Conservation (phyloP, 2,329 filamentous ascomycete species). For the Microdochium nivale region DNA sequence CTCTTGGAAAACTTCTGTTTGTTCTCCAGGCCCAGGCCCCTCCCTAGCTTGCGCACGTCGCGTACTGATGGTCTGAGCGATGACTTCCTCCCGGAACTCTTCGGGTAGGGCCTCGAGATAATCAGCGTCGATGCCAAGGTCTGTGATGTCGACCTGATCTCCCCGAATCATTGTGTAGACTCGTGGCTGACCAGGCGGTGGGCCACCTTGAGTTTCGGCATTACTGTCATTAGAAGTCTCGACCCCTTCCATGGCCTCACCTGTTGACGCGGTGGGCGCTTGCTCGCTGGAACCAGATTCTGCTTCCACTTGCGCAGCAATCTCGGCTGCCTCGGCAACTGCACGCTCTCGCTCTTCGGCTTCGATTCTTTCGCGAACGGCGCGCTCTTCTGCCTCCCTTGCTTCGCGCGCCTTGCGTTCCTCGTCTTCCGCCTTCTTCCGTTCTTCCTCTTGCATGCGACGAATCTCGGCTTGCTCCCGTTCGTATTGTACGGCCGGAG, state of each 20-base stretch:
- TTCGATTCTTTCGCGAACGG: slow-evolving; percentile 57
- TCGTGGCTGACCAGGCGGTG: slow-evolving; percentile 46
- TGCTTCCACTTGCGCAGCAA: slow-evolving; percentile 38
- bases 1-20: slow-evolving; percentile 80
- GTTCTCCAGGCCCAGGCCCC: slow-evolving; percentile 61
- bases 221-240: slow-evolving; percentile 40
- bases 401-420: slow-evolving; percentile 60
- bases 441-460: slow-evolving; percentile 49
- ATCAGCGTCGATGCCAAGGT: slow-evolving; percentile 86
- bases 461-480: slow-evolving; percentile 45
- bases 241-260: slow-evolving; percentile 68
- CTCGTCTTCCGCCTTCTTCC: slow-evolving; percentile 54
- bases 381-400: slow-evolving; percentile 62
- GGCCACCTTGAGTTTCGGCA: slow-evolving; percentile 23
- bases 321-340: slow-evolving; percentile 46
- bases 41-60: slow-evolving; percentile 69
- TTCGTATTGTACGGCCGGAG: slow-evolving; percentile 68
- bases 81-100: slow-evolving; percentile 90
- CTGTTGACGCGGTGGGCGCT: slow-evolving; percentile 20
- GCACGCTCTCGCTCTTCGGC: slow-evolving; percentile 61
- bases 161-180: slow-evolving; percentile 79
- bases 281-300: slow-evolving; percentile 36
- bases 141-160: slow-evolving; percentile 85
- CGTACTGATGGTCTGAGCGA: slow-evolving; percentile 80
- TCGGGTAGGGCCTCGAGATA: slow-evolving; percentile 97